These are phyloP conservation scores for Boletellus sp. DNA, from an alignment of 768 basidiomycete genomes.

Conservation along the genomic window DNA sequence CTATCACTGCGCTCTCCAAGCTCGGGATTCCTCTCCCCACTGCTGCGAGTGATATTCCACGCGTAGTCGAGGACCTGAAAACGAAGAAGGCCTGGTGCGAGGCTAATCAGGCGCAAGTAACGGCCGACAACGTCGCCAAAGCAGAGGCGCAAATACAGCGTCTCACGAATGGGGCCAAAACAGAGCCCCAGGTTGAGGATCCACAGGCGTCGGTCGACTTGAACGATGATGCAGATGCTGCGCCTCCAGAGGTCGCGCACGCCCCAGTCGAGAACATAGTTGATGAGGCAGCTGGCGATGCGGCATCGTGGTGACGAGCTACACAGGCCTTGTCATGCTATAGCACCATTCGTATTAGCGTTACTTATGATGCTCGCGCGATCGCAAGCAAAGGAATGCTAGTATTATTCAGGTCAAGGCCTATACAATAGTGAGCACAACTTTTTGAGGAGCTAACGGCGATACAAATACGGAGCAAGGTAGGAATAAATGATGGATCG, in stretches of 20 bases:
- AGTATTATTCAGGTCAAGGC: constrained; percentile 30
- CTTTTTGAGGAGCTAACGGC: constrained; percentile 32
- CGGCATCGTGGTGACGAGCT: constrained; percentile 29
- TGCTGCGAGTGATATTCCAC: constrained; percentile 69
- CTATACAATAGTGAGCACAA: constrained; percentile 36
- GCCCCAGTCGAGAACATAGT: constrained; percentile 35
- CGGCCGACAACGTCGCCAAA: constrained; percentile 75
- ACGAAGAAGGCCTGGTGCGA: constrained; percentile 94
- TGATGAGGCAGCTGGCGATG: constrained; percentile 42
- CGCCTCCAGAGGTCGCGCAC: constrained; percentile 42
- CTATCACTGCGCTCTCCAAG: constrained; percentile 79
- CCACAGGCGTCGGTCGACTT: constrained; percentile 29
- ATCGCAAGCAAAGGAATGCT: constrained; percentile 14
- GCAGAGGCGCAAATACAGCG: constrained; percentile 73
- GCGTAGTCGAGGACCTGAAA: constrained; percentile 85
- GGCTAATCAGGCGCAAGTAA: constrained; percentile 83
- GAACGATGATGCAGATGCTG: constrained; percentile 36
- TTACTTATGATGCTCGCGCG: constrained; percentile 14
- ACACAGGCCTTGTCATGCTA: constrained; percentile 11
- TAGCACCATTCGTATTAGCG: constrained; percentile 11
- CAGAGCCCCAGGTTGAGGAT: constrained; percentile 31
- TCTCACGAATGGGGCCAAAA: constrained; percentile 44
- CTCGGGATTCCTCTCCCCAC: constrained; percentile 90
- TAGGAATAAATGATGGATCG: constrained; percentile 35
- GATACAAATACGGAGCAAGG: constrained; percentile 38